Percentiles rank a stretch among this genome's conserved stretches.
These are phyloP conservation scores for Aspergillus coremiiformis DNA, from an alignment of 495 filamentous ascomycete genomes.

Conservation along the genomic window DNA sequence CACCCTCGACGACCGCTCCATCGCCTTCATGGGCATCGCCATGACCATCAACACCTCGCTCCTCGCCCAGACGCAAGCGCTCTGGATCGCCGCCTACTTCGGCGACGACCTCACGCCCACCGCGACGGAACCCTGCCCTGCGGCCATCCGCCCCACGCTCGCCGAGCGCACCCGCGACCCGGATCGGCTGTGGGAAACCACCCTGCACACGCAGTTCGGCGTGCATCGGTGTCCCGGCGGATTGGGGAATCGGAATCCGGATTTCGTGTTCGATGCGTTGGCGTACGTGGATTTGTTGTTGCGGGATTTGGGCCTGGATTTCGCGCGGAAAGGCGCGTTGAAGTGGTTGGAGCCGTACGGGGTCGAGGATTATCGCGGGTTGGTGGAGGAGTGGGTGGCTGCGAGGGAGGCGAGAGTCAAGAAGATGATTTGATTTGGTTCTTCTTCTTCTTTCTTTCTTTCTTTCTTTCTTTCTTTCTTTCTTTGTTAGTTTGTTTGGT, in stretches of 20 bases:
- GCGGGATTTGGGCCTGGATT: conserved; percentile 52
- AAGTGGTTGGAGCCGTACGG: conserved; percentile 51
- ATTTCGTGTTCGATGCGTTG: conserved; percentile 68
- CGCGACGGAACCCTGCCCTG: conserved; percentile 18
- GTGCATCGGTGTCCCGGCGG: conserved; percentile 62
- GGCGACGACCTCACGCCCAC: conserved; percentile 33
- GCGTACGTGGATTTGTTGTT: conserved; percentile 73
- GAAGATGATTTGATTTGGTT: background rate
- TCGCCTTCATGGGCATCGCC: conserved; percentile 61
- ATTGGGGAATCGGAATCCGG: conserved; percentile 55
- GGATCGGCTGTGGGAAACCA: conserved; percentile 47
- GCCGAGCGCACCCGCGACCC: conserved; percentile 5
- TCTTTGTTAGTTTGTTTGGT: no score
- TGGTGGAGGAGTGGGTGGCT: conserved; percentile 50
- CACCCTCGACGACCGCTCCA: conserved; percentile 47
- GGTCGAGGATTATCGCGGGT: conserved; percentile 51
- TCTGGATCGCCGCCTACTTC: conserved; percentile 69
- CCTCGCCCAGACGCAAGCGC: conserved; percentile 57
- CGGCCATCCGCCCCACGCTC: conserved; percentile 2
- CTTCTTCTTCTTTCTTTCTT: no score
- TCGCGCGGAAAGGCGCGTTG: conserved; percentile 34
- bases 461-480: no score
- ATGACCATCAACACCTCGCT: conserved; percentile 57
- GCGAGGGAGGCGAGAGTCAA: conserved; percentile 11
- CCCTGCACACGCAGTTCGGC: conserved; percentile 59